Evolutionary conservation across 1,139 yeast genomes (phyloP).

Genomic region (Yamadazyma sp.): DNA sequence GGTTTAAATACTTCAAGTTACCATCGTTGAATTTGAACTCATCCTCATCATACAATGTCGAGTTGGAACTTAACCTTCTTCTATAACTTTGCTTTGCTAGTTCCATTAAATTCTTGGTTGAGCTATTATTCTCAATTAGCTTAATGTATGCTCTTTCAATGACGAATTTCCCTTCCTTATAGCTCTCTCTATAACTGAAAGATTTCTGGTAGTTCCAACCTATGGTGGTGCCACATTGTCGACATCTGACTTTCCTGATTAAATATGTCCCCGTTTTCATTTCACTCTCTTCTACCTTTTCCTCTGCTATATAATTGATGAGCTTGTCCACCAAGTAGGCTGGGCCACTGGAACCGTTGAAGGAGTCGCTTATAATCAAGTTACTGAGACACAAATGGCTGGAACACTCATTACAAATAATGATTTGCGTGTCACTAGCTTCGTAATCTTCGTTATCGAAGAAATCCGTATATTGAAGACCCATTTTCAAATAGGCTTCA

Average conservation of each 20-base stretch:
- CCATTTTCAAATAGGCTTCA: slow-evolving; percentile 22
- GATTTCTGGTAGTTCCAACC: slow-evolving; percentile 83
- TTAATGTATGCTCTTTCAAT: slow-evolving; percentile 50
- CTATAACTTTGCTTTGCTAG: slow-evolving; percentile 31
- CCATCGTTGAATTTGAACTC: slow-evolving; percentile 16
- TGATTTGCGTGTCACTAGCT: slow-evolving; percentile 37
- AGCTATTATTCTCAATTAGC: slow-evolving; percentile 27
- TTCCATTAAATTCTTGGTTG: slow-evolving; percentile 26
- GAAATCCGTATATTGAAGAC: slow-evolving; percentile 39
- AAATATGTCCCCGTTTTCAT: slow-evolving; percentile 76
- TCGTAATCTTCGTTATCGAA: slow-evolving; percentile 38
- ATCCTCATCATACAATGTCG: slow-evolving; percentile 17
- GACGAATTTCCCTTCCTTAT: slow-evolving; percentile 79
- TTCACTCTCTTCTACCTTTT: slow-evolving; percentile 31
- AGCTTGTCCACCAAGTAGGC: slow-evolving; percentile 53
- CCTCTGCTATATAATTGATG: slow-evolving; percentile 40
- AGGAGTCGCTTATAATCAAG: slow-evolving; percentile 49
- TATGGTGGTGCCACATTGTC: slow-evolving; percentile 58
- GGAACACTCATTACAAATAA: slow-evolving; percentile 53
- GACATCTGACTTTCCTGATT: slow-evolving; percentile 65
- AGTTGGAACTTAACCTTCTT: slow-evolving; percentile 23
- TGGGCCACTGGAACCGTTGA: slow-evolving; percentile 52
- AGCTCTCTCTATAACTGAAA: slow-evolving; percentile 53
- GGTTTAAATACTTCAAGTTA: slow-evolving; percentile 14
- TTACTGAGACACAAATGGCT: slow-evolving; percentile 51